These are phyloP conservation scores for Nemania abortiva DNA, from an alignment of 2,329 filamentous ascomycete species.

Conservation along the genomic window DNA sequence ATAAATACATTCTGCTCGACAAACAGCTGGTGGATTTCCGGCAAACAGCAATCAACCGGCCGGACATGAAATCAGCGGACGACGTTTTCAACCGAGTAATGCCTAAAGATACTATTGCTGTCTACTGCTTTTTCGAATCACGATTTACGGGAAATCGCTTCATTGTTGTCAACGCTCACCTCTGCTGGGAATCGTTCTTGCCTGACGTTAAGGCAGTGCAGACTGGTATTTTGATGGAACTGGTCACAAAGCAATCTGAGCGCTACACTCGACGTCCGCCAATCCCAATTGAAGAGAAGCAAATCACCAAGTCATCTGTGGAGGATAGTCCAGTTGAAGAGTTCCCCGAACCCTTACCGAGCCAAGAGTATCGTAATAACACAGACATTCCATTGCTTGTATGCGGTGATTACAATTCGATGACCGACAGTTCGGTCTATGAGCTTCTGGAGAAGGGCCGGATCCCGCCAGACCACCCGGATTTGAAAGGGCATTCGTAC, in stretches of 20 bases:
- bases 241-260: constrained; percentile 86
- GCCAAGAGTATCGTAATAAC: constrained; percentile 85
- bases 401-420: constrained; percentile 97
- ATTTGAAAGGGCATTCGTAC: constrained; percentile 85
- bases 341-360: constrained; percentile 77
- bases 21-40: constrained; percentile 95
- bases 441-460: constrained; percentile 86
- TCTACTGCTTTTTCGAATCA: constrained; percentile 93
- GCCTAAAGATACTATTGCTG: constrained; percentile 97
- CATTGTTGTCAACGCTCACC: constrained; percentile 92
- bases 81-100: constrained; percentile 99
- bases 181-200: constrained; percentile 92
- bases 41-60: constrained; percentile 90
- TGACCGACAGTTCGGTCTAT: constrained; percentile 87
- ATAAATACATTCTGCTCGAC: constrained; percentile 93
- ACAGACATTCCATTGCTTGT: constrained; percentile 91
- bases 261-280: constrained; percentile 84
- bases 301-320: constrained; percentile 61
- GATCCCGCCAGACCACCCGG: constrained; percentile 81
- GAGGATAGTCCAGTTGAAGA: constrained; percentile 65
- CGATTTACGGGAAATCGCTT: constrained; percentile 88
- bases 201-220: constrained; percentile 97
- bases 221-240: constrained; percentile 94
- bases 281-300: constrained; percentile 79
- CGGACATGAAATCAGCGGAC: constrained; percentile 96